A percentile compares a stretch with the other conserved stretches of the same genome.
Evolutionary conservation across 1,284 basidiomycete species (phyloP).

Genomic region (Boletus smithii): DNA sequence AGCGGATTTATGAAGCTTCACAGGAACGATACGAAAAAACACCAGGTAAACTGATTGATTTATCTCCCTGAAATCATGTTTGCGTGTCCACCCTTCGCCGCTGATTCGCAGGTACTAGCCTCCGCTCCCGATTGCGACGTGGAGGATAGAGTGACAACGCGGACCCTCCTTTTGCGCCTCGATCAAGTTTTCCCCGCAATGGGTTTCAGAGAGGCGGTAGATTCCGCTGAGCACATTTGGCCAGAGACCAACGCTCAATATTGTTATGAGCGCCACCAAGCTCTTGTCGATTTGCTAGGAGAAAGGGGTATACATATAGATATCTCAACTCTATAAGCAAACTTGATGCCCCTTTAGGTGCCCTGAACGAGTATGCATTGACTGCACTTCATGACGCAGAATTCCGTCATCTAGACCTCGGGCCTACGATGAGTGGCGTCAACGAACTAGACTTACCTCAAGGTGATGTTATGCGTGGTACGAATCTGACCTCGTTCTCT

Average conservation of each 20-base stretch:
- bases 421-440: conserved; percentile 44
- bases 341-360: conserved; percentile 31
- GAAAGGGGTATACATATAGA: conserved; percentile 7
- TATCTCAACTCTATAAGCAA: background rate
- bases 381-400: conserved; percentile 39
- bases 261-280: conserved; percentile 12
- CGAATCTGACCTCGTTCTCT: conserved; percentile 5
- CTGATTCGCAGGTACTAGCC: background rate
- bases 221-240: background rate
- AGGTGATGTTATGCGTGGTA: conserved; percentile 45
- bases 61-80: background rate
- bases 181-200: conserved; percentile 2
- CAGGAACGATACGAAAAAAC: background rate
- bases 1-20: background rate
- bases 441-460: conserved; percentile 48
- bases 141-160: background rate
- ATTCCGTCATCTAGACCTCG: conserved; percentile 39
- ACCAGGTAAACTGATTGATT: background rate
- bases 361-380: conserved; percentile 40
- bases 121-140: background rate
- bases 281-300: conserved; percentile 12
- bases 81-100: background rate
- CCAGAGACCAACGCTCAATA: background rate
- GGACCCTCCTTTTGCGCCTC: conserved; percentile 3
- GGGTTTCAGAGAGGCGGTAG: conserved; percentile 7